phyloP scores from a whole-genome alignment of 768 basidiomycete genomes.

The Cubamyces lactineus region DNA sequence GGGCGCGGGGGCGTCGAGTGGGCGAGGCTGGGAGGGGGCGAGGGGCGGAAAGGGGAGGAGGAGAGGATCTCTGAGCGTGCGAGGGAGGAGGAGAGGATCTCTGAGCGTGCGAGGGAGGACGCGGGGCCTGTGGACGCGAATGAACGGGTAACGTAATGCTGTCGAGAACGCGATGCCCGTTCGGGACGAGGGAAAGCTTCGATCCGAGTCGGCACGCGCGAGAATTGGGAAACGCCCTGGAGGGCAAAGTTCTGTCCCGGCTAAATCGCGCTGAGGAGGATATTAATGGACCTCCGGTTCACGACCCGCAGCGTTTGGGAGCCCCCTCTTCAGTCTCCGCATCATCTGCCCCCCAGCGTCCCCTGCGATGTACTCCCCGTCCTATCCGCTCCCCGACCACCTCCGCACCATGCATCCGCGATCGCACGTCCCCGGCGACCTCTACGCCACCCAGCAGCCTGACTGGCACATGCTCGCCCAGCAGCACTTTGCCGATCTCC shows the following conservation, averaged over 20 bases:
- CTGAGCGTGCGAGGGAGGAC: conserved; percentile 1
- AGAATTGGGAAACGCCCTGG: conserved; percentile 3
- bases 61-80: conserved; percentile 1
- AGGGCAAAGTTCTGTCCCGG: conserved; percentile 16
- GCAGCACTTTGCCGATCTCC: conserved; percentile 19
- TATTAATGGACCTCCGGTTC: conserved; percentile 24
- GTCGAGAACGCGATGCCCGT: background rate
- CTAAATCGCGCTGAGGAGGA: conserved; percentile 16
- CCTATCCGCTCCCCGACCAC: conserved; percentile 15
- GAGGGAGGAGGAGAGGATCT: conserved; percentile 6
- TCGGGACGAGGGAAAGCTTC: conserved; percentile 1
- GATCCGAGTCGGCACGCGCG: conserved; percentile 14
- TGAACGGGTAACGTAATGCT: conserved; percentile 5
- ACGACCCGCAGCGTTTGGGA: conserved; percentile 16
- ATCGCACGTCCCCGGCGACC: conserved; percentile 15
- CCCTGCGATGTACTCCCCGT: conserved; percentile 21
- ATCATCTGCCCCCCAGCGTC: conserved; percentile 19
- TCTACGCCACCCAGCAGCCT: conserved; percentile 8
- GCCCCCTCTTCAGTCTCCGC: conserved; percentile 26
- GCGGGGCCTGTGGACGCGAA: background rate
- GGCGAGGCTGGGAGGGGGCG: background rate
- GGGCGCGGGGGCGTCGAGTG: background rate
- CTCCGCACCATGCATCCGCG: conserved; percentile 14
- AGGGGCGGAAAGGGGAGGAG: too few relatives aligned
- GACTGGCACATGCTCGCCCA: conserved; percentile 17